Percentiles rank a stretch among this genome's conserved stretches.
These are phyloP conservation scores for Hygrophoropsis aurantiaca DNA, from an alignment of 768 basidiomycete genomes.

Conservation along the genomic window DNA sequence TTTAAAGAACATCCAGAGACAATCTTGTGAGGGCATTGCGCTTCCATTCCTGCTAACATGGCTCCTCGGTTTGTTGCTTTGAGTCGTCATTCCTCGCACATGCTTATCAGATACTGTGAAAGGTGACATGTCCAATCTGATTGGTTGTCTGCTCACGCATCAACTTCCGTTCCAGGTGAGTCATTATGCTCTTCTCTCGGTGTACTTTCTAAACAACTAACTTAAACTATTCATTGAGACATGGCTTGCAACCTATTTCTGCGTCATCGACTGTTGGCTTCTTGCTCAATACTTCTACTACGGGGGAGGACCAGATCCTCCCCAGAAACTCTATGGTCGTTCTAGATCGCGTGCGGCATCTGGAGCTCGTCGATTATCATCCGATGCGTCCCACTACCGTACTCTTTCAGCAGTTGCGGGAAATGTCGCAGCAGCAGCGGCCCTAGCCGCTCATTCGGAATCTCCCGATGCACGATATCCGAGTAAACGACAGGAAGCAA, in stretches of 20 bases:
- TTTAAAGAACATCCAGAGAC: slow-evolving; percentile 68
- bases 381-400: slow-evolving; percentile 66
- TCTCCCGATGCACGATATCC: slow-evolving; percentile 36
- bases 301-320: slow-evolving; percentile 34
- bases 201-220: slow-evolving; percentile 11
- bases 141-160: slow-evolving; percentile 88
- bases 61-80: slow-evolving; percentile 68
- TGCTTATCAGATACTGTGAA: slow-evolving; percentile 5
- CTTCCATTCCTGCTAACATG: slow-evolving; percentile 93
- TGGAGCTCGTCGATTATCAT: slow-evolving; percentile 44
- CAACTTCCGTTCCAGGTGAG: slow-evolving; percentile 94
- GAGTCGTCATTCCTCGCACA: slow-evolving; percentile 6
- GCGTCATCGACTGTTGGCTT: slow-evolving; percentile 74
- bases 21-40: slow-evolving; percentile 88
- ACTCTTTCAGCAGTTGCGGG: slow-evolving; percentile 68
- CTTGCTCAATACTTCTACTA: slow-evolving; percentile 85
- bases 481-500: slow-evolving; percentile 25
- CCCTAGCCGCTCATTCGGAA: slow-evolving; percentile 65
- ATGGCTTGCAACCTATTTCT: slow-evolving; percentile 90
- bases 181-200: slow-evolving; percentile 1
- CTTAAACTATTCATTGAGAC: slow-evolving; percentile 49
- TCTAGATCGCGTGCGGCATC: slow-evolving; percentile 45
- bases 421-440: slow-evolving; percentile 71
- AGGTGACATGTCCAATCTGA: slow-evolving; percentile 92
- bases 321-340: slow-evolving; percentile 33